These are phyloP conservation scores for Ophiostoma fasciatum DNA, from an alignment of 2,329 filamentous ascomycete species.

Conservation along the genomic window DNA sequence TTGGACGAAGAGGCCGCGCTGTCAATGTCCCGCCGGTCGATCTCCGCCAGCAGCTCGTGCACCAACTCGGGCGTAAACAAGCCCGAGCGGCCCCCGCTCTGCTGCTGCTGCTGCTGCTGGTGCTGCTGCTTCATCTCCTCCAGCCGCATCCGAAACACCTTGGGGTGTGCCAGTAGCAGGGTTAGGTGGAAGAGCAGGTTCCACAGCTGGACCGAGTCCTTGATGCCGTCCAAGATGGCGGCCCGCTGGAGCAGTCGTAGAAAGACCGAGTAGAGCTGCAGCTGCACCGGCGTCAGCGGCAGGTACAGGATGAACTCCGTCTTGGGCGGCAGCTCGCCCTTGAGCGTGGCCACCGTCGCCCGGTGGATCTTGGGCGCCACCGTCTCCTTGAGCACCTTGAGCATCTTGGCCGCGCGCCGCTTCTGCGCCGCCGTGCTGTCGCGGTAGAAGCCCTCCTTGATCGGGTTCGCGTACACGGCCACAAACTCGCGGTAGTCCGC, in stretches of 20 bases:
- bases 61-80: conserved; percentile 18
- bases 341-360: conserved; percentile 50
- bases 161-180: conserved; percentile 38
- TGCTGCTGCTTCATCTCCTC: conserved; percentile 11
- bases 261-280: conserved; percentile 41
- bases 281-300: conserved; percentile 52
- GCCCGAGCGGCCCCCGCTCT: not conserved
- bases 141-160: conserved; percentile 27
- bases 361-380: conserved; percentile 69
- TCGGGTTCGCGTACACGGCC: conserved; percentile 55
- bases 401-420: conserved; percentile 46
- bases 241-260: too few species aligned
- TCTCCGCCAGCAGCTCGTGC: conserved; percentile 20
- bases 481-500: conserved; percentile 55
- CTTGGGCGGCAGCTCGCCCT: conserved; percentile 55
- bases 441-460: conserved; percentile 52
- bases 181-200: conserved; percentile 28
- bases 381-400: conserved; percentile 55
- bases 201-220: conserved; percentile 15
- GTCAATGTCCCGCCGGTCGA: conserved; percentile 25
- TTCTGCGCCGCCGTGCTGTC: conserved; percentile 45
- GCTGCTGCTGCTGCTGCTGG: not conserved
- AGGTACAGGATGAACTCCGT: conserved; percentile 70
- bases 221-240: conserved; percentile 15
- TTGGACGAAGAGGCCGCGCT: conserved; percentile 50